phyloP scores from a whole-genome alignment of 2,329 filamentous ascomycete species.

The Pseudopithomyces chartarum region DNA sequence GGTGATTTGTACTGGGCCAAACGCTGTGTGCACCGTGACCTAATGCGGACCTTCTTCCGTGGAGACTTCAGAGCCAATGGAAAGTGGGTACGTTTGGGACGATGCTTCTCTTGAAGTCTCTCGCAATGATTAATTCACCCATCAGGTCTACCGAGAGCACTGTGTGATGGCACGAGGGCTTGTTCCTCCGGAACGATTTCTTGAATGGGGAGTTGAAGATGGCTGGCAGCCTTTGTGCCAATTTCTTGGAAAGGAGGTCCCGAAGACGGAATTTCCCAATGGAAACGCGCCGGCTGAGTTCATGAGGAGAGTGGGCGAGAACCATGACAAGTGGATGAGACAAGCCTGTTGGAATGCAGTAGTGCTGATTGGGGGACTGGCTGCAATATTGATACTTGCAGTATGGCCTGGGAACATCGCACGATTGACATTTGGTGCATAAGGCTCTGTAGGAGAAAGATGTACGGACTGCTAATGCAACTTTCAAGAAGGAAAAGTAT shows the following conservation, averaged over 20 bases:
- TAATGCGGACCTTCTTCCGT: background rate
- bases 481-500: background rate
- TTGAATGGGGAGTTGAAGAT: slow-evolving; percentile 15
- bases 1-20: slow-evolving; percentile 8
- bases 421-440: background rate
- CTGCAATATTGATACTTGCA: background rate
- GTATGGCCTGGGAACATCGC: background rate
- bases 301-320: background rate
- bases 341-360: slow-evolving; percentile 6
- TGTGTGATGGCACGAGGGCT: slow-evolving; percentile 4
- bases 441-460: background rate
- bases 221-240: slow-evolving; percentile 19
- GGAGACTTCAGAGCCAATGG: slow-evolving; percentile 6
- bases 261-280: slow-evolving; percentile 15
- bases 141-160: slow-evolving; percentile 11
- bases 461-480: too few species aligned
- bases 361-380: background rate
- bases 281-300: slow-evolving; percentile 13
- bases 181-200: slow-evolving; percentile 2
- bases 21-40: background rate
- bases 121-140: background rate
- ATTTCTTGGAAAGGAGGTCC: slow-evolving; percentile 15
- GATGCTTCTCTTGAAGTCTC: too few species aligned
- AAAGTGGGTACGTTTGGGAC: slow-evolving; percentile 1
- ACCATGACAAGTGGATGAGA: background rate